A percentile compares a stretch with the other conserved stretches of the same genome.
Evolutionary conservation across 768 basidiomycete species (phyloP).

Genomic region (Kwoniella dejecticola): DNA sequence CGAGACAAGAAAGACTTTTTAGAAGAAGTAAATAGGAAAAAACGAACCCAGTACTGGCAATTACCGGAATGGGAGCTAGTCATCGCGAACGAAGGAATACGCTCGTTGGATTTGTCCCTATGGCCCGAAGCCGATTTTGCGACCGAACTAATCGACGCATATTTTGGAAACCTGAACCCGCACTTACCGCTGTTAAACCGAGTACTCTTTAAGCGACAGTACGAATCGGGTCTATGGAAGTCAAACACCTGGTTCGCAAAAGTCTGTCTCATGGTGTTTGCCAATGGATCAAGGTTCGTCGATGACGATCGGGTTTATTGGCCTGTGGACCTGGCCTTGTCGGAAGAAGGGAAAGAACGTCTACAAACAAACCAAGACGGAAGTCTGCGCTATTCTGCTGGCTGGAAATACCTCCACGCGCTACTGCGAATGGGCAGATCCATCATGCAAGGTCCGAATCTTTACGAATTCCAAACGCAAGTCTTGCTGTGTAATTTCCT

Average conservation of each 20-base stretch:
- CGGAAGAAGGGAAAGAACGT: constrained; percentile 41
- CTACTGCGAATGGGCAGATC: constrained; percentile 66
- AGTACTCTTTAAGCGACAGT: constrained; percentile 64
- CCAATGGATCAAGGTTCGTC: constrained; percentile 65
- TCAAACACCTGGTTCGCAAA: constrained; percentile 61
- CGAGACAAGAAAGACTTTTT: constrained; percentile 17
- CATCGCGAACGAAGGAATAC: constrained; percentile 39
- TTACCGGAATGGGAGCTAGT: constrained; percentile 55
- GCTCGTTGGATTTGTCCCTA: constrained; percentile 56
- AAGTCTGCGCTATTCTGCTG: constrained; percentile 45
- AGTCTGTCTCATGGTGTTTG: constrained; percentile 69
- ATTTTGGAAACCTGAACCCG: constrained; percentile 66
- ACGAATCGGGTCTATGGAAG: constrained; percentile 62
- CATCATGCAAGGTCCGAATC: constrained; percentile 62
- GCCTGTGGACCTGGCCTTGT: constrained; percentile 36
- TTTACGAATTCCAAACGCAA: constrained; percentile 74
- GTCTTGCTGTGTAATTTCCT: constrained; percentile 54
- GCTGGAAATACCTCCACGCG: constrained; percentile 62
- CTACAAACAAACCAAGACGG: constrained; percentile 34
- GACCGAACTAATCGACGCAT: constrained; percentile 63
- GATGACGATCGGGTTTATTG: constrained; percentile 64
- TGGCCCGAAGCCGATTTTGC: constrained; percentile 67
- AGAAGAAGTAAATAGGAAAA: constrained; percentile 27
- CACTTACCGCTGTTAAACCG: constrained; percentile 72
- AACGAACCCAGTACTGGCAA: constrained; percentile 55